These are phyloP conservation scores for Hypoxylon sp. DNA, from an alignment of 2,329 filamentous ascomycete species.

Conservation along the genomic window DNA sequence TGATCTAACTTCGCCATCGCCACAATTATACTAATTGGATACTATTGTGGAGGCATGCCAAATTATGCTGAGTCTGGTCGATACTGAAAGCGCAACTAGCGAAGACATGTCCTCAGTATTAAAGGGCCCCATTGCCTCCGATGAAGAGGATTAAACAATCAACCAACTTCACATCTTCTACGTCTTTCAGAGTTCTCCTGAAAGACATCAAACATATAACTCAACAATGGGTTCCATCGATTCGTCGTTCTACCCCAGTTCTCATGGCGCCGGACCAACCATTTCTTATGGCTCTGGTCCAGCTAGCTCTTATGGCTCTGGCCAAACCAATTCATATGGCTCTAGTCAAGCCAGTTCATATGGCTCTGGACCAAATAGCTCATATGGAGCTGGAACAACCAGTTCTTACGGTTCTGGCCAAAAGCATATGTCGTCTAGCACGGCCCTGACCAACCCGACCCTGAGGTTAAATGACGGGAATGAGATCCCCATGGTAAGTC, in stretches of 20 bases:
- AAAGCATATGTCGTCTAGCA: slow-evolving; percentile 63
- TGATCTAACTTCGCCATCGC: slow-evolving; percentile 32
- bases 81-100: slow-evolving; percentile 16
- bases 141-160: slow-evolving; percentile 19
- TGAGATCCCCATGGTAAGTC: slow-evolving; percentile 76
- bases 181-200: background rate
- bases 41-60: slow-evolving; percentile 20
- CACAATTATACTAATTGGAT: slow-evolving; percentile 23
- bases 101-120: slow-evolving; percentile 16
- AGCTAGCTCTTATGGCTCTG: background rate
- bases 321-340: background rate
- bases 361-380: background rate
- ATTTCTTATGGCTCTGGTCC: background rate
- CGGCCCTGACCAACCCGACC: slow-evolving; percentile 70
- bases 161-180: slow-evolving; percentile 24
- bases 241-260: slow-evolving; percentile 58
- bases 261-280: slow-evolving; percentile 45
- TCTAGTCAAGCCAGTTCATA: background rate
- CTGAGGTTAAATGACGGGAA: slow-evolving; percentile 82
- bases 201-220: slow-evolving; percentile 1
- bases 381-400: background rate
- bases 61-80: slow-evolving; percentile 10
- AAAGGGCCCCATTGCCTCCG: slow-evolving; percentile 22
- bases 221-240: slow-evolving; percentile 61
- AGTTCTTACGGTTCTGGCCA: slow-evolving; percentile 8